These are phyloP conservation scores for Fusarium euwallaceae DNA, from an alignment of 2,329 filamentous ascomycete genomes.

Conservation along the genomic window DNA sequence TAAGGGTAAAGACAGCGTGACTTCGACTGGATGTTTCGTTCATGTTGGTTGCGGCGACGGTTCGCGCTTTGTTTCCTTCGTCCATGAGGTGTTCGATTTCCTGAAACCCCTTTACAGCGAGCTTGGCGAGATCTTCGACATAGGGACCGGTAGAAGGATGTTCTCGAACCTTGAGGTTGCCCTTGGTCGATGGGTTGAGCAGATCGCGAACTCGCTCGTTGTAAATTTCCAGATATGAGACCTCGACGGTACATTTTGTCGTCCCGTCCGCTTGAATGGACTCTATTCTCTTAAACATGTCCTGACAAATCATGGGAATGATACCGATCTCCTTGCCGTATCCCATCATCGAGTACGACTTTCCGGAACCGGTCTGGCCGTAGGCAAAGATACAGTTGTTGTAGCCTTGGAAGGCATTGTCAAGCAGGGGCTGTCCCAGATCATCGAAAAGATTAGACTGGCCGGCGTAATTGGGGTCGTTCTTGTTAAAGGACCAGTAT, in stretches of 20 bases:
- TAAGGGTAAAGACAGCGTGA: conserved; percentile 97
- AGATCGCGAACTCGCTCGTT: conserved; percentile 97
- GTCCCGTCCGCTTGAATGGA: conserved; percentile 79
- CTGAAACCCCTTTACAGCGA: conserved; percentile 91
- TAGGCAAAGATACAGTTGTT: conserved; percentile 99
- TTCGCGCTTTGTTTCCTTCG: conserved; percentile 98
- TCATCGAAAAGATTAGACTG: conserved; percentile 92
- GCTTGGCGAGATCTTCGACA: conserved; percentile 95
- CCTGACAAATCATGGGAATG: conserved; percentile 95
- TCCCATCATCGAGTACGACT: conserved; percentile 99
- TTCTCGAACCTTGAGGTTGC: conserved; percentile 96
- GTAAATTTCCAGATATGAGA: conserved; percentile 99
- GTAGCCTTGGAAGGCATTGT: conserved; percentile 98
- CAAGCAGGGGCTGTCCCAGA: conserved; percentile 87
- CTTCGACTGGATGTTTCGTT: conserved; percentile 99
- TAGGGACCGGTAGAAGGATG: conserved; percentile 98
- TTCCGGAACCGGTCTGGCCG: conserved; percentile 97
- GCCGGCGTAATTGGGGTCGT: conserved; percentile 85
- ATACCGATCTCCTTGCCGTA: conserved; percentile 97
- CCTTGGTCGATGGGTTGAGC: conserved; percentile 94
- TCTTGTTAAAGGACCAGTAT: conserved; percentile 96
- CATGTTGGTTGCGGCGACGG: conserved; percentile 99
- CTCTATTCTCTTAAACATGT: conserved; percentile 93
- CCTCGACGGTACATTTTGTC: conserved; percentile 91
- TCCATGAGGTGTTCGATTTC: conserved; percentile 99